Base-by-base conservation (phyloP, 2,329 filamentous ascomycete species). In the Alternaria conjuncta region DNA sequence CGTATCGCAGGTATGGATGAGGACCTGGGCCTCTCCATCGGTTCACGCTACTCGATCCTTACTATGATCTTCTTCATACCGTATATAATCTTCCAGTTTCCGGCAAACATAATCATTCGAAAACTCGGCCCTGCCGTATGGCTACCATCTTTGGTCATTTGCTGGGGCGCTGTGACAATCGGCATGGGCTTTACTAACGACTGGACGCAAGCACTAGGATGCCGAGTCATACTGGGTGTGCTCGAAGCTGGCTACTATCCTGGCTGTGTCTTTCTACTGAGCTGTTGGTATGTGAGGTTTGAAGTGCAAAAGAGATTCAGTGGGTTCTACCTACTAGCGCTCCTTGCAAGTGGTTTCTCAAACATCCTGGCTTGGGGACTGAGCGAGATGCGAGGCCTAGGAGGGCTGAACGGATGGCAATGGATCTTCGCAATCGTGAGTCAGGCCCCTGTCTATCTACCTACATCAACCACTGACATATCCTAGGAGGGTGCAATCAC, bases 351-450 rank as follows among this genome's bases (percentile, higher is more conserved):
- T 41, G 76, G 70, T 1, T 78, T 78, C 51, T 71, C 71, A 1
- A 74, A 74, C 6, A 76, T 78, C 43, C 50, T 78, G 26, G 76
- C 76, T 3, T 77, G 76, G 60, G 74, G 64, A 1, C 54, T 78
- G 13, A 75, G 72, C 7, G 61, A 76, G 55, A 75, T 78, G 57
- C 61, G 64, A 20, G 74, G 75, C 1, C 65, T 70, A 0, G 61
- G 72, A 44, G 70, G 74, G 1, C 66, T 72, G 8, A 75, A 77
- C 36, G 75, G 75, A 1, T 77, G 75, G 75, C 58, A 72, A 36
- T 76, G 75, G 75, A 71, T 73, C 13, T 73, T 71, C 20, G 64
- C 47, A 1, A 50, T 50, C 56, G 18, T 69, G 57, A 9, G 61
- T 63, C 3, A n/a, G 11, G 44, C 13, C 41, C 28, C 11, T n/a